Conservation (phyloP, 495 filamentous ascomycete genomes). For the Aspergillus incahuasiensis region DNA sequence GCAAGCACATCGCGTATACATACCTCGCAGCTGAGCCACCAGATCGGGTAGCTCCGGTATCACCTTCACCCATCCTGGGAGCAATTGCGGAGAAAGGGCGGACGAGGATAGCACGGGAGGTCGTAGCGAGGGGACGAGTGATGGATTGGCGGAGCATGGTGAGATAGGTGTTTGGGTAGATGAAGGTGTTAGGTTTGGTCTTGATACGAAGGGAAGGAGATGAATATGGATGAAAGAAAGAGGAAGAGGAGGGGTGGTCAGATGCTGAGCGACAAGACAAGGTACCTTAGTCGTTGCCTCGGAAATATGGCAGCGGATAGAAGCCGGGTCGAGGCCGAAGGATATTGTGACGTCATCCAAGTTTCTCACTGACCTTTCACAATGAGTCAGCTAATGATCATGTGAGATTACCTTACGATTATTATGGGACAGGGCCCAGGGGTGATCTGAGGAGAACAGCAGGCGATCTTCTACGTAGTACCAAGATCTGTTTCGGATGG, state of each 20-base stretch:
- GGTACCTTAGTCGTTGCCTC: constrained; percentile 11
- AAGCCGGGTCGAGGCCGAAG: neutral
- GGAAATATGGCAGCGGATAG: neutral
- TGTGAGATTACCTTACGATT: no score
- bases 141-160: constrained; percentile 66
- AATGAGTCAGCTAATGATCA: constrained; percentile 17
- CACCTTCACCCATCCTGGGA: constrained; percentile 61
- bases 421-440: no score
- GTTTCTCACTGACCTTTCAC: neutral
- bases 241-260: constrained; percentile 6
- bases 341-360: neutral
- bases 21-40: constrained; percentile 35
- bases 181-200: constrained; percentile 8
- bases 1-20: constrained; percentile 7
- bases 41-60: constrained; percentile 59
- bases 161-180: constrained; percentile 7
- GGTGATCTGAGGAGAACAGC: no score
- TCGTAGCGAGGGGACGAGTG: constrained; percentile 51
- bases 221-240: constrained; percentile 4
- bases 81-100: constrained; percentile 61
- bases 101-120: constrained; percentile 44
- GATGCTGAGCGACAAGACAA: neutral
- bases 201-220: constrained; percentile 50
- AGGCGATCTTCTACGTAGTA: no score
- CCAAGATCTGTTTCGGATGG: no score